Percentiles rank a stretch among this genome's conserved stretches.
Evolutionary conservation across 1,139 yeast genomes (phyloP).

Genomic region (Diutina mesorugosa): DNA sequence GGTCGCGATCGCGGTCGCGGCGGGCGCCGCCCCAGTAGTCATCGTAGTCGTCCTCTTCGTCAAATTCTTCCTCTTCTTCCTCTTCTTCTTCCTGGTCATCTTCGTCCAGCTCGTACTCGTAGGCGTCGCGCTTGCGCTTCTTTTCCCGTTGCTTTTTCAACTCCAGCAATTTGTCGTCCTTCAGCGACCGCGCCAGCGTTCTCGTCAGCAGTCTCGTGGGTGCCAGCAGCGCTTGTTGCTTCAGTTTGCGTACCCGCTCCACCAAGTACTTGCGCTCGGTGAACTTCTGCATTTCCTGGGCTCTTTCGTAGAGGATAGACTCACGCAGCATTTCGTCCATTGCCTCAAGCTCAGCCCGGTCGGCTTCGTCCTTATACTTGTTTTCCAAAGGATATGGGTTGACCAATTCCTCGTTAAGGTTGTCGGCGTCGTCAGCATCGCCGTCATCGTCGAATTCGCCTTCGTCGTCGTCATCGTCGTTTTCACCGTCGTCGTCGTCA

Average conservation of each 20-base stretch:
- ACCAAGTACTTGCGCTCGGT: slow-evolving; percentile 74
- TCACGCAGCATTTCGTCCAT: slow-evolving; percentile 92
- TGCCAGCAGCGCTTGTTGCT: slow-evolving; percentile 19
- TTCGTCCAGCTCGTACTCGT: slow-evolving; percentile 11
- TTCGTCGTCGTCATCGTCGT: slow-evolving; percentile 18
- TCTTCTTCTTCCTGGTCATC: slow-evolving; percentile 16
- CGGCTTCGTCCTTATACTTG: slow-evolving; percentile 73
- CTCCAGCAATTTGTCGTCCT: slow-evolving; percentile 57
- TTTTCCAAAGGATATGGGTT: slow-evolving; percentile 91
- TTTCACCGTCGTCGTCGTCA: slow-evolving; percentile 10
- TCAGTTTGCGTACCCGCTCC: slow-evolving; percentile 58
- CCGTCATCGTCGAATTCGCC: slow-evolving; percentile 14
- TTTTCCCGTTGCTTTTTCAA: slow-evolving; percentile 76
- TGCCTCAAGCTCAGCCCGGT: slow-evolving; percentile 49
- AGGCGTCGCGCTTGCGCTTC: slow-evolving; percentile 27
- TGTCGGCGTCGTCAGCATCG: slow-evolving; percentile 11
- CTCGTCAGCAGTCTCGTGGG: slow-evolving; percentile 13
- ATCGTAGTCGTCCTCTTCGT: slow-evolving; percentile 16
- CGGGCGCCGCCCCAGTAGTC: slow-evolving; percentile 25
- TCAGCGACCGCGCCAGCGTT: slow-evolving; percentile 13
- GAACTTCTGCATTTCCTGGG: slow-evolving; percentile 80
- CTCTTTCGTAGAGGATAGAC: slow-evolving; percentile 79
- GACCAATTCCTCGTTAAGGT: slow-evolving; percentile 20
- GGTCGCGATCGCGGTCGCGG: slow-evolving; percentile 23
- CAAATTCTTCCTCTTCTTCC: slow-evolving; percentile 30